These are phyloP conservation scores for Colletotrichum destructivum DNA, from an alignment of 2,329 filamentous ascomycete genomes.

Conservation along the genomic window DNA sequence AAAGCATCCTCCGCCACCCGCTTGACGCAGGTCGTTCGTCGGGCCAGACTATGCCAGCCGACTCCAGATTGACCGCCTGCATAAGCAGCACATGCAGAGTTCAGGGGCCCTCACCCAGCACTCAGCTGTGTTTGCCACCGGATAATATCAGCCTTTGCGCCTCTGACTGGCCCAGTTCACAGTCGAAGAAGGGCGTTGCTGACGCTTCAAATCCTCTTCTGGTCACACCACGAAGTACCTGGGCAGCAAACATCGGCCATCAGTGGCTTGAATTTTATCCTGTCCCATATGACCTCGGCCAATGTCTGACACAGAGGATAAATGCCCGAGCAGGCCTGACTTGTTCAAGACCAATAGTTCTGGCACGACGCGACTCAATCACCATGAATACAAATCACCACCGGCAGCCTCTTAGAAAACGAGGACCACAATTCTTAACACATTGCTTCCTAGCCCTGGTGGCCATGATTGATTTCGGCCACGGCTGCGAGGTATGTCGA, in stretches of 20 bases:
- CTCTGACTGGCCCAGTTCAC: not conserved
- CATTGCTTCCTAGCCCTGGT: not conserved
- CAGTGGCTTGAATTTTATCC: not conserved
- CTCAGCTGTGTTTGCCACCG: not conserved
- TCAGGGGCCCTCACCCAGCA: conserved; percentile 22
- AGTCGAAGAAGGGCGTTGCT: not conserved
- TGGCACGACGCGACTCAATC: not conserved
- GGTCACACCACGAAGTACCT: not conserved
- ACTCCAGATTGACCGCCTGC: conserved; percentile 15
- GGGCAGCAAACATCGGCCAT: not conserved
- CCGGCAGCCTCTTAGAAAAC: not conserved
- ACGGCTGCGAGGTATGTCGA: not conserved
- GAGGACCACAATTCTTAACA: not conserved
- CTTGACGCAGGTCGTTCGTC: conserved; percentile 17
- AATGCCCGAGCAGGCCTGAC: not conserved
- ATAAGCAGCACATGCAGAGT: conserved; percentile 12
- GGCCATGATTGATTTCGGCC: not conserved
- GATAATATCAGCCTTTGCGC: not conserved
- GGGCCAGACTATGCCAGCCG: not conserved
- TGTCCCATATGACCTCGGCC: not conserved
- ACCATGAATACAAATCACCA: not conserved
- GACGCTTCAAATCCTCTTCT: not conserved
- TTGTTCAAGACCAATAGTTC: not conserved
- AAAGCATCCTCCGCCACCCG: not conserved
- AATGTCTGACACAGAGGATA: not conserved